Evolutionary conservation across 164 flowering plant genomes (phyloP).

Genomic region (grape (Vitis vinifera)): ASM3070453v1 NC_081820.1:16411001-16411500

Average conservation of each 20-base stretch:
- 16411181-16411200: no score
- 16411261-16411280: no score
- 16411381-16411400: conserved; percentile 30
- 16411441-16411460: conserved; percentile 74
- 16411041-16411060: no score
- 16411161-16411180: no score
- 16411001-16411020: not conserved
- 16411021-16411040: no score
- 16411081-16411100: not conserved
- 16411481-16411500: no score
- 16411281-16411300: not conserved
- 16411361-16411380: not conserved
- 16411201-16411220: no score
- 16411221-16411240: not conserved
- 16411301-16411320: not conserved
- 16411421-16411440: conserved; percentile 66
- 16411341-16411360: not conserved
- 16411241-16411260: not conserved
- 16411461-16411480: conserved; percentile 27
- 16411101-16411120: no score
- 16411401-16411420: conserved; percentile 66
- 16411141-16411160: no score
- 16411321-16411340: no score
- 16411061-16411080: not conserved
- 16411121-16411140: no score